Evolutionary conservation across 371 early-diverging fungal species (phyloP).

Genomic region (Syncephalis fuscata): DNA sequence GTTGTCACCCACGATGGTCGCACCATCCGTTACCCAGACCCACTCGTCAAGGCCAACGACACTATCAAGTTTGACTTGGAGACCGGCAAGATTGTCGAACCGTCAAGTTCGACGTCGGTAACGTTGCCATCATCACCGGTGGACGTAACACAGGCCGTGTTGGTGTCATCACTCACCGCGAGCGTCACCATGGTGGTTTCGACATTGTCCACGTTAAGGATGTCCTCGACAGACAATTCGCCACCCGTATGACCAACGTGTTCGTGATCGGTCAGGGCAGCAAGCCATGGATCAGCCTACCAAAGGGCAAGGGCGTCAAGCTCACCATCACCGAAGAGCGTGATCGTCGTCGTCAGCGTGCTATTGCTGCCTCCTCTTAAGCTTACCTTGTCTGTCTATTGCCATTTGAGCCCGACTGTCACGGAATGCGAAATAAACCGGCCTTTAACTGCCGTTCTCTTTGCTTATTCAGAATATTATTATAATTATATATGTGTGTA

Average conservation of each 20-base stretch:
- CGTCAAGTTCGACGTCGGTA: constrained; percentile 93
- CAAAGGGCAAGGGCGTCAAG: constrained; percentile 96
- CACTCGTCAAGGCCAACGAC: constrained; percentile 97
- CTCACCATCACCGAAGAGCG: constrained; percentile 96
- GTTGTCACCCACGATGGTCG: constrained; percentile 98
- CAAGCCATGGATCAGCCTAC: constrained; percentile 77
- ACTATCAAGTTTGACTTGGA: constrained; percentile 95
- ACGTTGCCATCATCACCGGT: constrained; percentile 92
- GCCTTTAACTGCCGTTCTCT: no score
- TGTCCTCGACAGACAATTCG: constrained; percentile 66
- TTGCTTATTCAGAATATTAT: no score
- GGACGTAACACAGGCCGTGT: constrained; percentile 99
- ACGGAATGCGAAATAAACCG: no score
- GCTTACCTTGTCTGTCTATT: no score
- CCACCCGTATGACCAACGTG: constrained; percentile 80
- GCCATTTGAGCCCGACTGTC: no score
- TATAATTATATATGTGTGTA: no score
- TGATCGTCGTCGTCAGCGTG: constrained; percentile 62
- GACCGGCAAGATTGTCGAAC: constrained; percentile 84
- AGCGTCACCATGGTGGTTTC: constrained; percentile 96
- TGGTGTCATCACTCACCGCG: constrained; percentile 95
- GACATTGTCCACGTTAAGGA: constrained; percentile 91
- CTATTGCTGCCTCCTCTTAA: constrained; percentile 5
- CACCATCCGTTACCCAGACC: constrained; percentile 99
- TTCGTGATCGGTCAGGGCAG: constrained; percentile 82